These are phyloP conservation scores for Arachis stenosperma DNA, from an alignment of 306 rosid species.

Conservation along the genomic window DNA sequence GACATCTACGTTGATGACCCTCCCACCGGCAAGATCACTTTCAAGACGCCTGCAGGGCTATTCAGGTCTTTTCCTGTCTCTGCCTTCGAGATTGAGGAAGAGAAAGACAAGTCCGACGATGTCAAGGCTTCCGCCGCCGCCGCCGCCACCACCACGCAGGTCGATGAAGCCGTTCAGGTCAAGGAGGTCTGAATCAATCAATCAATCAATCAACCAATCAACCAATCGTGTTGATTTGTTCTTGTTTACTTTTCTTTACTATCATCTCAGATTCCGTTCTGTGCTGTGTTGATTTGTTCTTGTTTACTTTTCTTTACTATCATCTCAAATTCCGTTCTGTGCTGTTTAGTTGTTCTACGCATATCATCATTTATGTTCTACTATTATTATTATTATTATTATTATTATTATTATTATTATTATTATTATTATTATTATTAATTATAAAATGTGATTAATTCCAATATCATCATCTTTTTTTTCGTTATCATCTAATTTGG, in stretches of 20 bases:
- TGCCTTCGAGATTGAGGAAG: conserved; percentile 64
- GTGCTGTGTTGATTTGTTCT: too few relatives aligned
- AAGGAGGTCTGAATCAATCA: conserved; percentile 41
- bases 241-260: too few relatives aligned
- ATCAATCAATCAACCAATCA: too few relatives aligned
- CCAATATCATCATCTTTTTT: background rate
- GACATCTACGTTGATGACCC: conserved; percentile 78
- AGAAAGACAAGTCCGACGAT: background rate
- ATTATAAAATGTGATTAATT: background rate
- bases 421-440: too few relatives aligned
- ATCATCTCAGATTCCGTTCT: background rate
- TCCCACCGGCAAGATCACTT: conserved; percentile 72
- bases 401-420: too few relatives aligned
- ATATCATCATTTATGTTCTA: background rate
- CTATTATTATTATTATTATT: too few relatives aligned
- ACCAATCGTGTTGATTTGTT: too few relatives aligned
- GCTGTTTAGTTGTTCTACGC: background rate
- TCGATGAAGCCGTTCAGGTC: conserved; percentile 34
- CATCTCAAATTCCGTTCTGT: background rate
- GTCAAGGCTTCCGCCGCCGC: conserved; percentile 7
- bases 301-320: too few relatives aligned
- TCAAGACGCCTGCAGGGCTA: conserved; percentile 66
- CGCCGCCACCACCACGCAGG: conserved; percentile 1
- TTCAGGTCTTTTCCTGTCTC: conserved; percentile 62
- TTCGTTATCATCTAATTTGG: background rate